Conservation (phyloP, 2,329 filamentous ascomycete species). For the Raffaelea ambrosiae region DNA sequence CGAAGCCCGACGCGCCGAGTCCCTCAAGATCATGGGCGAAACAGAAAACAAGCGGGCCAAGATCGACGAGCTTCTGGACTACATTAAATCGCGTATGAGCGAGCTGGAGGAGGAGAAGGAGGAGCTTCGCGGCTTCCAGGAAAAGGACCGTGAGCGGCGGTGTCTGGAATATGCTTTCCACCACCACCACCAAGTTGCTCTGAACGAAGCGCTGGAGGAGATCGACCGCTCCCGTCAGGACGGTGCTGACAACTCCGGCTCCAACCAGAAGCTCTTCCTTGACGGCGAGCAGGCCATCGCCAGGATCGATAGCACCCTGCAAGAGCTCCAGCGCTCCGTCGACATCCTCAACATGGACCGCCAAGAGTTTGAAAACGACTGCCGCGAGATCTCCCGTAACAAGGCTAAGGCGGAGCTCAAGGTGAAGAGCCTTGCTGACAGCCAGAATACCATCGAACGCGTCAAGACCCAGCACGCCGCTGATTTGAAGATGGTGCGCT, state of each 20-base stretch:
- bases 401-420: conserved; percentile 82
- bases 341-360: conserved; percentile 81
- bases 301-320: conserved; percentile 69
- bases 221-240: conserved; percentile 76
- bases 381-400: conserved; percentile 68
- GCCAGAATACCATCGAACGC: conserved; percentile 69
- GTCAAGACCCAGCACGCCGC: conserved; percentile 61
- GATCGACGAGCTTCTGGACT: conserved; percentile 85
- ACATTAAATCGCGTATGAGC: conserved; percentile 80
- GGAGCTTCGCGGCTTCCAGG: conserved; percentile 86
- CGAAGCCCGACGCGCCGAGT: conserved; percentile 83
- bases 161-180: conserved; percentile 95
- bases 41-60: conserved; percentile 91
- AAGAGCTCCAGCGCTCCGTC: conserved; percentile 70
- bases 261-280: conserved; percentile 66
- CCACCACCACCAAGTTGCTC: conserved; percentile 75
- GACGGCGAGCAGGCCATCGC: conserved; percentile 72
- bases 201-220: conserved; percentile 68
- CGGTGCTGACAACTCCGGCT: conserved; percentile 77
- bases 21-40: conserved; percentile 92
- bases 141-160: conserved; percentile 84
- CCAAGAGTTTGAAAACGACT: conserved; percentile 80
- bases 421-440: conserved; percentile 73
- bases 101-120: conserved; percentile 97
- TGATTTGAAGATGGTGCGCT: conserved; percentile 63